Conservation (phyloP, 2,329 filamentous ascomycete genomes). For the Trichophyton mentagrophytes region DNA sequence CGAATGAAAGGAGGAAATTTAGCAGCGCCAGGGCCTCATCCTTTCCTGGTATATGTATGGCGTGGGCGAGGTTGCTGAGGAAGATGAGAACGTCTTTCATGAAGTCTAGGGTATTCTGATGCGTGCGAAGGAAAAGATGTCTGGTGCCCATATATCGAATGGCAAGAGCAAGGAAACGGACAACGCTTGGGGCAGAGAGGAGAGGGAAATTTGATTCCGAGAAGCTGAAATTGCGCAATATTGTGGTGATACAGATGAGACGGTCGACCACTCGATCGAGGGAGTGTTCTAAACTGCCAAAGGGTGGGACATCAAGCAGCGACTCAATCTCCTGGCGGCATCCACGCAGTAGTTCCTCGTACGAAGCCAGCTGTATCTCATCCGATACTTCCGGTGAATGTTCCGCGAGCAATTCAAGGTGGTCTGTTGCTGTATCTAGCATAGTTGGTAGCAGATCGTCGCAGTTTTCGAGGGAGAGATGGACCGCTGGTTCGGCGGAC, state of each 20-base stretch:
- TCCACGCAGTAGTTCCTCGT: constrained; percentile 76
- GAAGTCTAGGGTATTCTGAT: constrained; percentile 81
- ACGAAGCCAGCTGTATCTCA: constrained; percentile 66
- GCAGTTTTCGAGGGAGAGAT: constrained; percentile 59
- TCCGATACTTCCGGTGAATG: constrained; percentile 77
- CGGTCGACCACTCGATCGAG: constrained; percentile 77
- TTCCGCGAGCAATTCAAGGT: constrained; percentile 72
- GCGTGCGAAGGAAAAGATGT: constrained; percentile 68
- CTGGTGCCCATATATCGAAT: constrained; percentile 82
- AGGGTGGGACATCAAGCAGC: constrained; percentile 57
- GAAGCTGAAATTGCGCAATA: constrained; percentile 86
- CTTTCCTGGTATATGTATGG: constrained; percentile 66
- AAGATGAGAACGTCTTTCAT: constrained; percentile 92
- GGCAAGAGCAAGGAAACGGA: constrained; percentile 71
- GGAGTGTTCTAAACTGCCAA: constrained; percentile 66
- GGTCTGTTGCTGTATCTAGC: constrained; percentile 81
- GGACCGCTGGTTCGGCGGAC: constrained; percentile 50
- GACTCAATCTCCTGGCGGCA: constrained; percentile 60
- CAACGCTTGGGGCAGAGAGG: constrained; percentile 62
- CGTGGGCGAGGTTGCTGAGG: constrained; percentile 74
- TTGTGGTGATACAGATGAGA: constrained; percentile 80
- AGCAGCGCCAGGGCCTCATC: constrained; percentile 80
- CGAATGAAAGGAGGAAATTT: constrained; percentile 82
- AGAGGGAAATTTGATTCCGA: constrained; percentile 60
- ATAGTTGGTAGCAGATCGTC: constrained; percentile 82